phyloP scores from a whole-genome alignment of 495 filamentous ascomycete genomes.

The Neurospora tetraspora region DNA sequence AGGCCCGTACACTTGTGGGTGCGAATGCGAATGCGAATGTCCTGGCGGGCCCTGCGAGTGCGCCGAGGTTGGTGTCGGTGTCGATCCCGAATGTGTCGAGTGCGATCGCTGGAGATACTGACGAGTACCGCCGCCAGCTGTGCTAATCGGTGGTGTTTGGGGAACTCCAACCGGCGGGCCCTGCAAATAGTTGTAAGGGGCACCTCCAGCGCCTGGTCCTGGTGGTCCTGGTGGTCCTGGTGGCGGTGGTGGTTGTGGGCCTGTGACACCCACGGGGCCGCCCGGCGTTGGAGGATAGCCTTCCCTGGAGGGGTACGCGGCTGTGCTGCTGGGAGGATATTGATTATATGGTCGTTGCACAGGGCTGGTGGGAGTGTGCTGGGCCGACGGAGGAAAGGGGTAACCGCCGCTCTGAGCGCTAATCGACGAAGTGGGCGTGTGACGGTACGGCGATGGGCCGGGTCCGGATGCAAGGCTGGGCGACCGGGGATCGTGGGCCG shows the following conservation, averaged over 20 bases:
- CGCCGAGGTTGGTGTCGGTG: conserved; percentile 46
- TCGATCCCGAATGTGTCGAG: conserved; percentile 34
- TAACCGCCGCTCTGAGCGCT: conserved; percentile 37
- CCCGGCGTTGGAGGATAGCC: conserved; percentile 33
- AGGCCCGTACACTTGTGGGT: conserved; percentile 36
- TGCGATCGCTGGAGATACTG: conserved; percentile 28
- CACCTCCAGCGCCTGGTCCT: no score
- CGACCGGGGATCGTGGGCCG: conserved; percentile 40
- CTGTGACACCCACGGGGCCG: conserved; percentile 31
- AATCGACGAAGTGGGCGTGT: conserved; percentile 34
- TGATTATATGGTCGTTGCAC: conserved; percentile 32
- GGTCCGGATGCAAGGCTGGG: conserved; percentile 36
- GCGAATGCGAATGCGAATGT: conserved; percentile 38
- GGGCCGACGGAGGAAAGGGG: conserved; percentile 39
- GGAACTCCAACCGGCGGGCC: conserved; percentile 29
- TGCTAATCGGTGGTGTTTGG: conserved; percentile 40
- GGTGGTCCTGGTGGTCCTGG: neutral
- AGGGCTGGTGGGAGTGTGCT: conserved; percentile 42
- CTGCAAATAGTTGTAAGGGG: no score
- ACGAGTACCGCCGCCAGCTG: conserved; percentile 34
- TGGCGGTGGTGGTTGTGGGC: conserved; percentile 11
- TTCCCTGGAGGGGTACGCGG: conserved; percentile 33
- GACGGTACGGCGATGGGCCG: conserved; percentile 44
- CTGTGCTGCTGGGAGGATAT: conserved; percentile 25
- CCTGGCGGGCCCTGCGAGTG: conserved; percentile 37